These are phyloP conservation scores for Phragmites australis DNA, from an alignment of 176 grass and related monocot species.

Conservation along the genomic window DNA sequence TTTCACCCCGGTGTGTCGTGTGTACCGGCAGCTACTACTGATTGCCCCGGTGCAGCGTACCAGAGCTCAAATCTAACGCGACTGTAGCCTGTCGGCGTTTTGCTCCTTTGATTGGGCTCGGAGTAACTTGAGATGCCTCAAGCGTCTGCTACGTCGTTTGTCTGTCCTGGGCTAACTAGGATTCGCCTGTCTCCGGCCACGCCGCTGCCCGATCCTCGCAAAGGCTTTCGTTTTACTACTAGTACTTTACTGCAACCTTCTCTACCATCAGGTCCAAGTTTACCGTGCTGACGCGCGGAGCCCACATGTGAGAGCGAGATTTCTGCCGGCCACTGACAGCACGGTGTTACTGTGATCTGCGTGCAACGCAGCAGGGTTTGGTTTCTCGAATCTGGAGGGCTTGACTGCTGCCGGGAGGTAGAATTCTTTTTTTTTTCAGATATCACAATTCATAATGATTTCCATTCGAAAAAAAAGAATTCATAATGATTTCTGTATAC, in stretches of 20 bases:
- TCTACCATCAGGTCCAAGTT: not conserved
- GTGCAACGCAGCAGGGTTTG: not conserved
- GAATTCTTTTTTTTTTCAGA: not conserved
- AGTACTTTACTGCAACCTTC: slow-evolving; percentile 7
- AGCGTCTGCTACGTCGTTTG: not conserved
- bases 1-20: not conserved
- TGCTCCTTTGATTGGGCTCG: not conserved
- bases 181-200: not conserved
- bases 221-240: not conserved
- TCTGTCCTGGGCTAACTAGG: not conserved
- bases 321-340: not conserved
- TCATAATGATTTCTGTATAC: too few relatives aligned
- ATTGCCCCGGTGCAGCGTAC: not conserved
- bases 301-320: not conserved
- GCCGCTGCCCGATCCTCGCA: not conserved
- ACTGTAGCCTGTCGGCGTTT: slow-evolving; percentile 38
- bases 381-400: slow-evolving; percentile 16
- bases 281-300: not conserved
- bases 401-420: not conserved
- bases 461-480: too few relatives aligned
- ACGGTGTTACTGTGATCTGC: not conserved
- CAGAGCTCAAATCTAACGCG: not conserved
- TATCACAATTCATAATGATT: not conserved
- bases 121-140: not conserved
- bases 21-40: not conserved